A percentile compares a stretch with the other conserved stretches of the same genome.
Conservation (phyloP, 106 monocot genomes). For the Allium sativum region DNA sequence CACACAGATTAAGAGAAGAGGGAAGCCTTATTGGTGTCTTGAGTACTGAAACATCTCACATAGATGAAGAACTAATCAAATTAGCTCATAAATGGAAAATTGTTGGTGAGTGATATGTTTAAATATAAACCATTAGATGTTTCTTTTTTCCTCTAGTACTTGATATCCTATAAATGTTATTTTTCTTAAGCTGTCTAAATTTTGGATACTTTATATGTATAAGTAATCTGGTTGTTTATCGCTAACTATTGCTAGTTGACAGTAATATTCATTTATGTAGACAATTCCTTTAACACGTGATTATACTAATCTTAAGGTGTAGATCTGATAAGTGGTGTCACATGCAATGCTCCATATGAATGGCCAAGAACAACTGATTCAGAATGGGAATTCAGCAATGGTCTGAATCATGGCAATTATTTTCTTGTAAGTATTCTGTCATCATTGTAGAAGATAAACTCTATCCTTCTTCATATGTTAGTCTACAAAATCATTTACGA, state of each 20-base stretch:
- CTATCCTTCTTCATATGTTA: background rate
- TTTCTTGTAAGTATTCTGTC: conserved; percentile 50
- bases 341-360: conserved; percentile 66
- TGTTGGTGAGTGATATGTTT: conserved; percentile 44
- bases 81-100: conserved; percentile 84
- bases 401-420: conserved; percentile 10
- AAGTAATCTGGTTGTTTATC: no score
- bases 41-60: conserved; percentile 72
- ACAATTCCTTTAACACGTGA: background rate
- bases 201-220: no score
- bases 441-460: background rate
- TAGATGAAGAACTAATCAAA: conserved; percentile 67
- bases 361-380: conserved; percentile 55
- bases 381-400: conserved; percentile 71
- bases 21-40: conserved; percentile 96
- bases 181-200: no score
- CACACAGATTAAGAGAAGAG: conserved; percentile 87
- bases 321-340: conserved; percentile 91
- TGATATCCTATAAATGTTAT: no score
- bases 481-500: no score
- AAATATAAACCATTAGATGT: background rate
- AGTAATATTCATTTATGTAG: background rate
- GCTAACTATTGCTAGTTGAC: background rate
- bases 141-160: background rate
- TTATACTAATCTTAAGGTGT: conserved; percentile 46